Evolutionary conservation across 495 filamentous ascomycete genomes (phyloP).

Genomic region (Lepidopterella palustris): DNA sequence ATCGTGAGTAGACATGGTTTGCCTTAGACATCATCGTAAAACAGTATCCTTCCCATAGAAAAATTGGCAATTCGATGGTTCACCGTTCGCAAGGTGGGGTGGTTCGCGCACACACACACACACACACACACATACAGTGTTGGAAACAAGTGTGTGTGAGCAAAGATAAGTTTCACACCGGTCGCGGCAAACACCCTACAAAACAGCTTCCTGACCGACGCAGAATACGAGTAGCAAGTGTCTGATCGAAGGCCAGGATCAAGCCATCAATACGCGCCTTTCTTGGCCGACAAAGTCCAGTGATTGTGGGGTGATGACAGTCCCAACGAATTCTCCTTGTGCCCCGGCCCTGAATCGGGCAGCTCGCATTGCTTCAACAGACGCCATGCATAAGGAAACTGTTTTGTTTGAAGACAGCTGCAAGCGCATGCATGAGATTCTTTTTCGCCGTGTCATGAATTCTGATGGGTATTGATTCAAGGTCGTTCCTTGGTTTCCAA

Average conservation of each 20-base stretch:
- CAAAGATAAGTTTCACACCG: neutral
- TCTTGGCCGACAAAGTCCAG: neutral
- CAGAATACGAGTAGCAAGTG: too few relatives aligned
- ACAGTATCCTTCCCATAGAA: too few relatives aligned
- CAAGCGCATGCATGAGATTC: neutral
- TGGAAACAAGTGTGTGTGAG: too few relatives aligned
- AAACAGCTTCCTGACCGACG: neutral
- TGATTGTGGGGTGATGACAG: neutral
- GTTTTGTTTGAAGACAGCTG: neutral
- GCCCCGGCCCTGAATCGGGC: neutral
- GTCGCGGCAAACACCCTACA: neutral
- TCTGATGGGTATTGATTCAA: neutral
- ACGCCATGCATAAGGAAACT: neutral
- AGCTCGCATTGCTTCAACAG: neutral
- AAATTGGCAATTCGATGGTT: too few relatives aligned
- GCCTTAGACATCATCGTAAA: neutral
- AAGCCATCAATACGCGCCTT: slow-evolving; percentile 3
- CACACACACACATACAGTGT: too few relatives aligned
- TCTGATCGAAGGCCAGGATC: neutral
- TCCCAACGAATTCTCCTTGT: neutral
- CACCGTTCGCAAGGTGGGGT: too few relatives aligned
- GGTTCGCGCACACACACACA: too few relatives aligned
- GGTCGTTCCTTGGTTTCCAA: neutral
- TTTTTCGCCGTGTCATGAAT: neutral
- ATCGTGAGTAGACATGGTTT: neutral